Percentiles rank a stretch among this genome's conserved stretches.
phyloP scores from a whole-genome alignment of 139 green algal species.

The Chlorella ohadii region DNA sequence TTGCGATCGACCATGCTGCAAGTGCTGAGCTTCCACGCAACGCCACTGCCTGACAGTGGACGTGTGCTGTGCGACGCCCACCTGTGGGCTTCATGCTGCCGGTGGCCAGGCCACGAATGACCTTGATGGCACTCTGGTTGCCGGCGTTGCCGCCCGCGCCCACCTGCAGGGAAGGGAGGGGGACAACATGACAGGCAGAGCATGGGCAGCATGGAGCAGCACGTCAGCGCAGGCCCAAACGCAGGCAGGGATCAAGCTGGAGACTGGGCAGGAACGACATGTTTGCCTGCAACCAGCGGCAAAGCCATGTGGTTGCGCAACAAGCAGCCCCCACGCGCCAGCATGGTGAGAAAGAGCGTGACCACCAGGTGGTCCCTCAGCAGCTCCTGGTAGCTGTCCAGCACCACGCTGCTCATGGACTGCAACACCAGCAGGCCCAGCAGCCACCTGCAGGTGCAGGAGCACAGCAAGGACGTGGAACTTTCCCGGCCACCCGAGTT shows the following conservation, averaged over 20 bases:
- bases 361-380: constrained; percentile 87
- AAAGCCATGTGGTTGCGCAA: too few relatives aligned
- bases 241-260: too few relatives aligned
- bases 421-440: constrained; percentile 88
- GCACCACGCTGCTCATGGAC: constrained; percentile 78
- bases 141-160: constrained; percentile 82
- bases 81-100: constrained; percentile 61
- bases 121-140: constrained; percentile 94
- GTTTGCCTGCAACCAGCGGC: too few relatives aligned
- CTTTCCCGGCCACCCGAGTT: too few relatives aligned
- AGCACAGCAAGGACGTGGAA: too few relatives aligned
- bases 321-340: constrained; percentile 72
- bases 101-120: constrained; percentile 84
- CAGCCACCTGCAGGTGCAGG: constrained; percentile 67
- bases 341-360: constrained; percentile 95
- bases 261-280: too few relatives aligned
- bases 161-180: background rate
- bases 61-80: background rate
- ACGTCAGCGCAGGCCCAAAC: too few relatives aligned
- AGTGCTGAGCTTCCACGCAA: too few relatives aligned
- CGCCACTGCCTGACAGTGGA: too few relatives aligned
- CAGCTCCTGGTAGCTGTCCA: constrained; percentile 81
- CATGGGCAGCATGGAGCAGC: too few relatives aligned
- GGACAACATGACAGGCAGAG: too few relatives aligned
- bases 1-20: too few relatives aligned